Base-by-base conservation (phyloP, 306 rosid genomes). In the Rosa multiflora region DNA sequence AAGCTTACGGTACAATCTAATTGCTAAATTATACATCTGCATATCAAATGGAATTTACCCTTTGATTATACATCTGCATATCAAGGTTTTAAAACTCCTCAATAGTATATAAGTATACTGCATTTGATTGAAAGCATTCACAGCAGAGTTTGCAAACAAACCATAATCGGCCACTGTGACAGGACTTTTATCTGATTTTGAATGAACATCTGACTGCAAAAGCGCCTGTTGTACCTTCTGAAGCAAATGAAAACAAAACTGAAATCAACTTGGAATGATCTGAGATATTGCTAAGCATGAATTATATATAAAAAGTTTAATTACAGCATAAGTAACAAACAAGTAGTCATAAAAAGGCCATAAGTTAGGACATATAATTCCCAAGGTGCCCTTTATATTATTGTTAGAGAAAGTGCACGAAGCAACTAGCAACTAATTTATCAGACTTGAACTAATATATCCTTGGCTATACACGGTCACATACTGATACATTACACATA, bases 121-220 rank as follows among this genome's bases (percentile, higher is more conserved):
- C 64, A 5, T 0, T 26, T 37, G 56, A 73, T 39, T 17, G 58
- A 74, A 63, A 49, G 67, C 51, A 67, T 3, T 49, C 12, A 8
- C 15, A 44, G 29, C 6, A 62, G 49, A 77, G 79, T 39, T 73
- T 35, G 59, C 58, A 3, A 76, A 81, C 87, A 29, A 52, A 92
- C 97, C 97, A 64, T 92, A 94, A 87, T 94, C 99, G 35, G 99
- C 99, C 48, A 92, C 99, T 0, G 99, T 94, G 55, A 94, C 99
- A 1, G 99, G 99, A 87, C 91, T 92, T 88, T 88, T 89, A 69
- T 94, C 99, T 46, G 95, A 92, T 84, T 92, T 94, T 8, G 99
- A 91, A 70, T 92, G 99, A 44, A 92, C 95, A 67, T 94, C 97
- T 18, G 99, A 91, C 82, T 92, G 91, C 80, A 94, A 66, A 69